Conservation (phyloP, 1,284 basidiomycete genomes). For the Papiliotrema flavescens region DNA sequence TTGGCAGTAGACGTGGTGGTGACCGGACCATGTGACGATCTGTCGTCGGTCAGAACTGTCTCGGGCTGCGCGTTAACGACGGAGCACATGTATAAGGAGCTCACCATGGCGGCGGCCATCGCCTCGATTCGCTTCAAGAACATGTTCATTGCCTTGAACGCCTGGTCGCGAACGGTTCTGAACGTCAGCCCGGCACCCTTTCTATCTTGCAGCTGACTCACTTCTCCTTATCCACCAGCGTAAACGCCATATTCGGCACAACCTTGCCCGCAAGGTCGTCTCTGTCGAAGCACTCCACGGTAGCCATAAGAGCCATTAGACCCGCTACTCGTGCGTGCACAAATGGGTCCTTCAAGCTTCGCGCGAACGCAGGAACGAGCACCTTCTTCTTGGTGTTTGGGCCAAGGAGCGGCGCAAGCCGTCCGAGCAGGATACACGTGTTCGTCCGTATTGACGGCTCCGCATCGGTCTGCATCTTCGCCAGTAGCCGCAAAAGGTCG, state of each 20-base stretch:
- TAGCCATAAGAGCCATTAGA: conserved; percentile 94
- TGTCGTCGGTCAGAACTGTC: conserved; percentile 53
- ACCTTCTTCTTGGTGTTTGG: conserved; percentile 91
- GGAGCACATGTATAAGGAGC: conserved; percentile 18
- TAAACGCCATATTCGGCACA: conserved; percentile 74
- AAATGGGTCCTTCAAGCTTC: conserved; percentile 86
- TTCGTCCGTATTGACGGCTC: conserved; percentile 96
- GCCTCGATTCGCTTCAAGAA: conserved; percentile 80
- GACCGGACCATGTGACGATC: conserved; percentile 40
- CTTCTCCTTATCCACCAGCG: conserved; percentile 87
- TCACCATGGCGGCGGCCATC: conserved; percentile 73
- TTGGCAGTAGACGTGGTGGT: conserved; percentile 48
- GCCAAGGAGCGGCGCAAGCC: conserved; percentile 78
- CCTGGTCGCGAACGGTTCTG: conserved; percentile 86
- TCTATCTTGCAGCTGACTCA: no score
- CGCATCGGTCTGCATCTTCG: conserved; percentile 85
- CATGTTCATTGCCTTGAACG: conserved; percentile 82
- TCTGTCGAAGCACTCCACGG: conserved; percentile 80
- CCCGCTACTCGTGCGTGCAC: conserved; percentile 92
- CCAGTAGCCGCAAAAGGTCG: conserved; percentile 86
- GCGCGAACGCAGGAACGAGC: conserved; percentile 88
- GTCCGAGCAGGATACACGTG: conserved; percentile 91
- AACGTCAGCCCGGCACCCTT: conserved; percentile 8
- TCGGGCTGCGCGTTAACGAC: conserved; percentile 58
- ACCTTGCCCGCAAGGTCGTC: conserved; percentile 88